phyloP scores from a whole-genome alignment of 371 early-diverging fungal genomes.

The Mortierella sp. region DNA sequence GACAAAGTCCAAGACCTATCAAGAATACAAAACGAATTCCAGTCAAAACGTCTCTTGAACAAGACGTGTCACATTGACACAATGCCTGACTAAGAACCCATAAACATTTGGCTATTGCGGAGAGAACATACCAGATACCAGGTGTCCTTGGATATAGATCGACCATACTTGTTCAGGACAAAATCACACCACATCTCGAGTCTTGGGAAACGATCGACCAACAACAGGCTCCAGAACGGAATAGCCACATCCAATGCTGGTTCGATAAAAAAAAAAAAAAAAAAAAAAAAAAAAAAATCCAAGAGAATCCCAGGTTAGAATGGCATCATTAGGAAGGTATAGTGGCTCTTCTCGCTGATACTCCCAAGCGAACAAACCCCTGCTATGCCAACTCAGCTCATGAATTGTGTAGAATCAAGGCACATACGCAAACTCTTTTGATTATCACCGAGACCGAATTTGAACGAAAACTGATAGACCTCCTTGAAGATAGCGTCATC shows the following conservation, averaged over 20 bases:
- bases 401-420: neutral
- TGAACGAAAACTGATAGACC: constrained; percentile 84
- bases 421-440: constrained; percentile 82
- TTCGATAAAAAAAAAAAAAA: constrained; percentile 1
- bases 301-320: neutral
- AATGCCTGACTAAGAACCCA: no score
- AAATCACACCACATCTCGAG: constrained; percentile 81
- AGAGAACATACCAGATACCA: constrained; percentile 81
- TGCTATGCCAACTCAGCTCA: neutral
- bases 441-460: constrained; percentile 72
- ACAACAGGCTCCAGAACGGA: constrained; percentile 79
- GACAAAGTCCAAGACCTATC: constrained; percentile 82
- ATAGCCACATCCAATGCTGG: constrained; percentile 80
- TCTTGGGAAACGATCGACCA: constrained; percentile 66
- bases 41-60: neutral
- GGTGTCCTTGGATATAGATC: constrained; percentile 86
- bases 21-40: constrained; percentile 3
- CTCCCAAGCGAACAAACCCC: constrained; percentile 4
- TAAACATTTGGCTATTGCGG: no score
- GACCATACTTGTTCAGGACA: constrained; percentile 76
- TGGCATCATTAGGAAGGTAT: neutral
- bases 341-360: neutral
- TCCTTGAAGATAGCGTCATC: constrained; percentile 69
- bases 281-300: constrained; percentile 1
- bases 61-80: no score